Conservation (phyloP, 352 stramenopile species). For the Peronosclerospora sorghi region DNA sequence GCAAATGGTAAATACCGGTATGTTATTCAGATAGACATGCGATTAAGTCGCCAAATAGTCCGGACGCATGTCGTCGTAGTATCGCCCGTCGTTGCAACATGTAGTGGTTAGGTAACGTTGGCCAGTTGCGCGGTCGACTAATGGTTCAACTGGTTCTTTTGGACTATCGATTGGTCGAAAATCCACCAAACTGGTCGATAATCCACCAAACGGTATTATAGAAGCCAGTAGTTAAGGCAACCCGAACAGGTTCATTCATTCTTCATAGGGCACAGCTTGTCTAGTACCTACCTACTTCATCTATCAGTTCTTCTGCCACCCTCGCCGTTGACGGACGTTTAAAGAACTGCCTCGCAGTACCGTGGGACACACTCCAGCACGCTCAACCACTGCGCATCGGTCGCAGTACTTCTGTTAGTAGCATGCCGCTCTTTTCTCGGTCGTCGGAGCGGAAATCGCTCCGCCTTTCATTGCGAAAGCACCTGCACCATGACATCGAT, state of each 20-base stretch:
- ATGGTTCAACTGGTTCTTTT: constrained; percentile 1
- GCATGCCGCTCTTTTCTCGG: constrained; percentile 61
- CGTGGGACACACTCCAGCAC: not conserved
- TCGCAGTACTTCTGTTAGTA: constrained; percentile 8
- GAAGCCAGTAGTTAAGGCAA: constrained; percentile 13
- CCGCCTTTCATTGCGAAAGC: constrained; percentile 61
- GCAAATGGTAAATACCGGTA: too few species aligned
- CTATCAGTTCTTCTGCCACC: not conserved
- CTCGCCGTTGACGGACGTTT: not conserved
- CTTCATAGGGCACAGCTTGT: constrained; percentile 14
- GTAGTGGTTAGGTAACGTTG: constrained; percentile 4
- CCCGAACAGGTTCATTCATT: constrained; percentile 6
- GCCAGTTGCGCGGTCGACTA: constrained; percentile 3
- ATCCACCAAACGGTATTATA: constrained; percentile 18
- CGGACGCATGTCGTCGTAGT: too few species aligned
- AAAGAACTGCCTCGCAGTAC: not conserved
- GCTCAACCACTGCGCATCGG: constrained; percentile 1
- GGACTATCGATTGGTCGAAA: constrained; percentile 13
- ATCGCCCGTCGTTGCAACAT: constrained; percentile 4
- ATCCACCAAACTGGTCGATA: too few species aligned
- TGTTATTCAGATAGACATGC: too few species aligned
- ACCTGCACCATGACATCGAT: constrained; percentile 24
- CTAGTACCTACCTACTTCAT: not conserved
- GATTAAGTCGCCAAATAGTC: too few species aligned
- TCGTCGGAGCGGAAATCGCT: constrained; percentile 36